Evolutionary conservation across 495 filamentous ascomycete genomes (phyloP).

Genomic region (Penicillium riverlandense): DNA sequence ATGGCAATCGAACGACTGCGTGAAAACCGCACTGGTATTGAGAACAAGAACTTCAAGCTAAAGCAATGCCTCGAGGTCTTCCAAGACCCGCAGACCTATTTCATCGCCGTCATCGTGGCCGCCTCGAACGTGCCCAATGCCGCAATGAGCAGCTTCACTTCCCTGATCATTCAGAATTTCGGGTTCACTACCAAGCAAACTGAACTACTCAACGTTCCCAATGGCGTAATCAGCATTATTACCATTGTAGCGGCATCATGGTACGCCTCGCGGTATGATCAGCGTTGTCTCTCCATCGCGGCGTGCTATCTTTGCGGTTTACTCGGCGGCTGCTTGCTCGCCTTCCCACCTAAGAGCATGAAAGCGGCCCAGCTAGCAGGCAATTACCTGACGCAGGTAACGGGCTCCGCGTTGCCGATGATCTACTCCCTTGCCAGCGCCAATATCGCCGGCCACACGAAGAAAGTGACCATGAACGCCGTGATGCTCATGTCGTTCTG

Average conservation of each 20-base stretch:
- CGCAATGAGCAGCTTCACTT: constrained; percentile 22
- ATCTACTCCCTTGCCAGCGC: constrained; percentile 36
- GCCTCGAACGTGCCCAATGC: constrained; percentile 21
- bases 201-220: constrained; percentile 57
- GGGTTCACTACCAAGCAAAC: constrained; percentile 48
- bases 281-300: constrained; percentile 44
- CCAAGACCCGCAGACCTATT: constrained; percentile 22
- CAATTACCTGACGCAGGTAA: constrained; percentile 33
- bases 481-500: constrained; percentile 53
- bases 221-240: constrained; percentile 49
- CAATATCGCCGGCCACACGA: constrained; percentile 43
- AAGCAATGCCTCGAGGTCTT: constrained; percentile 36
- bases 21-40: constrained; percentile 47
- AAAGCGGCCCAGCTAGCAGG: constrained; percentile 28
- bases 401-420: constrained; percentile 27
- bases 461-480: constrained; percentile 50
- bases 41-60: constrained; percentile 49
- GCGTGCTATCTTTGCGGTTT: constrained; percentile 29
- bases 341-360: constrained; percentile 37
- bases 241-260: constrained; percentile 46
- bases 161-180: constrained; percentile 48
- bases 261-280: constrained; percentile 29
- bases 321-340: constrained; percentile 53
- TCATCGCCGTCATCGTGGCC: constrained; percentile 23
- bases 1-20: constrained; percentile 48